Evolutionary conservation across 2,329 filamentous ascomycete genomes (phyloP).

Genomic region (Akanthomyces dipterigenus): DNA sequence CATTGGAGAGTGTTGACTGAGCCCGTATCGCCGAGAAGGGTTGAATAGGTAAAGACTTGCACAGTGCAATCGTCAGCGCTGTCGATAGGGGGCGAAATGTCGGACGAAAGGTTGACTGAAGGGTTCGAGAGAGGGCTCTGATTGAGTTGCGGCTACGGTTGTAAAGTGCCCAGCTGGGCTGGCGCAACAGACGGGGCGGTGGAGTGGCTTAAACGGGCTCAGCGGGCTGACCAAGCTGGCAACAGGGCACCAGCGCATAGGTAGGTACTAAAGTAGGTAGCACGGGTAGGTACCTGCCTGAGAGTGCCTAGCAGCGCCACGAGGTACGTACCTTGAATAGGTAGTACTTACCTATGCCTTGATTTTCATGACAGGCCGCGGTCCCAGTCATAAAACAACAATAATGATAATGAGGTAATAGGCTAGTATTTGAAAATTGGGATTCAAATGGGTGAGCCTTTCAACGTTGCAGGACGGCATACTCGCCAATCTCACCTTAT

Average conservation of each 20-base stretch:
- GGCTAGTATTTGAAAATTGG: too few relatives aligned
- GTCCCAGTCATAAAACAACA: too few relatives aligned
- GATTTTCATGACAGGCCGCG: too few relatives aligned
- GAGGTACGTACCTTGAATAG: too few relatives aligned
- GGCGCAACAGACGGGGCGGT: neutral
- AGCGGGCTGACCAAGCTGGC: neutral
- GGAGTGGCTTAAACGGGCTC: neutral
- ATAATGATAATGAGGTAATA: too few relatives aligned
- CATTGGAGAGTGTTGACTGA: neutral
- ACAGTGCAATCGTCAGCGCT: neutral
- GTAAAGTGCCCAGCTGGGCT: conserved; percentile 1
- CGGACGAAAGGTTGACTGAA: neutral
- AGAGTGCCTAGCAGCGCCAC: neutral
- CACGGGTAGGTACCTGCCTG: neutral
- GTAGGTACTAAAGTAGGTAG: too few relatives aligned
- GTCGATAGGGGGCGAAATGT: neutral
- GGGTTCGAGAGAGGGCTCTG: neutral
- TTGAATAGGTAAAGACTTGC: neutral
- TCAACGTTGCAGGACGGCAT: too few relatives aligned
- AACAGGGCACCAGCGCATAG: too few relatives aligned
- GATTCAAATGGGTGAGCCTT: too few relatives aligned
- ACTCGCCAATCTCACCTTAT: too few relatives aligned
- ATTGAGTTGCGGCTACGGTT: neutral
- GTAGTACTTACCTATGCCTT: too few relatives aligned
- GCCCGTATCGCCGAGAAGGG: neutral